Base-by-base conservation (phyloP, 2,329 filamentous ascomycete genomes). In the Fusarium protoensiforme region DNA sequence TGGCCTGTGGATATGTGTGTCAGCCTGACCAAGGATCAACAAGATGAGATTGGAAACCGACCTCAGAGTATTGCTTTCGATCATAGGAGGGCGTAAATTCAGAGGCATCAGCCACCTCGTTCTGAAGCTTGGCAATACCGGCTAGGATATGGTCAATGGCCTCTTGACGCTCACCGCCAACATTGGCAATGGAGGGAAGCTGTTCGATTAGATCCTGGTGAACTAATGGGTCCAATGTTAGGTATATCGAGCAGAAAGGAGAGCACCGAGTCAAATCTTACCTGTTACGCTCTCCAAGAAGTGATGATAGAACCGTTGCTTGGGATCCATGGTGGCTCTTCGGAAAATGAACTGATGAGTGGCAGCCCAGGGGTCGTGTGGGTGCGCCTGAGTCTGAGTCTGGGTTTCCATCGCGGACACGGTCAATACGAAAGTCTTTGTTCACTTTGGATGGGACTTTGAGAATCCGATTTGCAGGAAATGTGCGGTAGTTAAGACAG, bases 21-120 rank as follows among this genome's bases (percentile, higher is more conserved):
- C 13, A 62, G 64, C 43, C 14, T 54, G 53, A 51, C 61, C 13
- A 58, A 65, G 24, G n/a, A 1, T 31, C 7, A 5, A 16, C 16
- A 38, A 18, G 16, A 22, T 27, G 57, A 54, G 22, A 18, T 35
- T 24, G 16, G 14, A 18, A 16, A 59, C 78, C 63, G 83, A 95
- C 94, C 84, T 95, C 91, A 48, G 92, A 90, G 79, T 98, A 98
- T 27, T 93, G 92, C 75, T 94, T 91, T 81, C 96, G 94, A 78
- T 98, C 96, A 80, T 98, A 97, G 9, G 94, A 91, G 4, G 96
- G 95, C 18, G 98, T 90, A 75, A 92, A 94, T 64, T 92, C 91
- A 2, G 93, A 90, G 1, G 94, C 93, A 83, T 98, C 95, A 74
- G 94, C 92, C 41, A 98, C 93, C 77, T 96, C 92, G 72, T 92